Conservation (phyloP, 306 rosid genomes). For the Mimosa pudica region DNA sequence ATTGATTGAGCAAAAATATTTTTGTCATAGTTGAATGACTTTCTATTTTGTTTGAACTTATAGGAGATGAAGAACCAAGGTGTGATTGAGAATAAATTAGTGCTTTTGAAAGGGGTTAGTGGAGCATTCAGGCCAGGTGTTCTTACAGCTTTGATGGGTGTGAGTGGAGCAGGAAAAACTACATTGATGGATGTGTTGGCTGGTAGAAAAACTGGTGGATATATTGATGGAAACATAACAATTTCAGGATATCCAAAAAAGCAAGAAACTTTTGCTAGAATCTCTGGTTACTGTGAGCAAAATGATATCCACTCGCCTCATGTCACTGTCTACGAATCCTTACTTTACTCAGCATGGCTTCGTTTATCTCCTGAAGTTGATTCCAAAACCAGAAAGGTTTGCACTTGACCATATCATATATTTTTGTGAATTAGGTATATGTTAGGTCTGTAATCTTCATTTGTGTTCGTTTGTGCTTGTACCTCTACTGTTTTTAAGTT, state of each 20-base stretch:
- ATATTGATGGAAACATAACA: slow-evolving; percentile 60
- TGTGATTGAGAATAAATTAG: slow-evolving; percentile 51
- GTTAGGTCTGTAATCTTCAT: too few relatives aligned
- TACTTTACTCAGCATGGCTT: slow-evolving; percentile 80
- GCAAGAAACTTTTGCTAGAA: slow-evolving; percentile 74
- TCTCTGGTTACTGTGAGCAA: slow-evolving; percentile 82
- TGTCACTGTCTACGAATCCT: slow-evolving; percentile 73
- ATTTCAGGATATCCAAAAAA: slow-evolving; percentile 72
- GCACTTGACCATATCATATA: not conserved
- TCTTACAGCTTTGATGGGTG: slow-evolving; percentile 84
- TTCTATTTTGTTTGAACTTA: slow-evolving; percentile 9
- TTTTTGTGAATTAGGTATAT: too few relatives aligned
- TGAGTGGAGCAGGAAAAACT: slow-evolving; percentile 90
- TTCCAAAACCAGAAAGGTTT: slow-evolving; percentile 57
- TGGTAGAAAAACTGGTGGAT: slow-evolving; percentile 83
- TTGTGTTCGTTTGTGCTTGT: too few relatives aligned
- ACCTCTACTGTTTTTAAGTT: too few relatives aligned
- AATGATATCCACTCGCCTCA: slow-evolving; percentile 83
- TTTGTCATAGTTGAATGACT: not conserved
- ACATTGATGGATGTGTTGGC: slow-evolving; percentile 84
- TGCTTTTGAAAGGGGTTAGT: slow-evolving; percentile 62
- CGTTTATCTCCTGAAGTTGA: slow-evolving; percentile 59
- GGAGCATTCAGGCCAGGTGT: slow-evolving; percentile 82
- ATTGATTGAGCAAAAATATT: not conserved
- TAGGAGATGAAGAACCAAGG: slow-evolving; percentile 77